Base-by-base conservation (phyloP, 2,329 filamentous ascomycete species). In the Aureobasidium sp. region DNA sequence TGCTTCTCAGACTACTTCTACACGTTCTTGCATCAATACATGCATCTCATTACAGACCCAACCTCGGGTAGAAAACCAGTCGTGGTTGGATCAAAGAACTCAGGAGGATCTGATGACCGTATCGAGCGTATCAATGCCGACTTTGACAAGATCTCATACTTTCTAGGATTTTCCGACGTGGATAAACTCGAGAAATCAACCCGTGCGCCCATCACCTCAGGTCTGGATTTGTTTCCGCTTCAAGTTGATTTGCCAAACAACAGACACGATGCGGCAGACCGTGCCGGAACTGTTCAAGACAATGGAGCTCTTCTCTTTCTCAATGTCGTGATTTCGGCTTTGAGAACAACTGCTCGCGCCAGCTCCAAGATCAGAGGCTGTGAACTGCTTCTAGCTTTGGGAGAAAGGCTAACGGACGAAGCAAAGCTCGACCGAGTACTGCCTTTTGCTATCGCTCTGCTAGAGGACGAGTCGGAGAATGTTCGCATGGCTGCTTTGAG, bases 1-100 rank as follows among this genome's bases (percentile, higher is more conserved):
- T 90, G 93, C 3, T 99, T 99, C 66, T 95, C 94, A 0, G 85
- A 90, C 63, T 99, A 99, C 75, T 99, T 99, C 70, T 97, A 97
- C 79, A 95, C 86, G 71, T 97, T 99, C 71, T 80, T 99, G 36
- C 94, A 99, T 72, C 92, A 97, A 70, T 96, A 99, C 72, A 97
- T 99, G 91, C 90, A 90, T 67, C 83, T 96, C 61, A 90, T 99
- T 65, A 97, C 94, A 4, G 91, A 97, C 72, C 89, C 92, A 0
- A 90, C 88, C 0, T 90, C 90, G 1, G 91, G 90, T 0, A 87
- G 88, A 66, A 86, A 84, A 58, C 83, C 87, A 12, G 82, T 90
- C 45, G 87, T 87, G 11, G 84, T 88, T 1, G 81, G 84, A 12
- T 77, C 81, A 3, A 85, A 84, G 66, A 95, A 92, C 69, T 80